Evolutionary conservation across 805 yeast species (phyloP).

Genomic region (Komagataella kurtzmanii): DNA sequence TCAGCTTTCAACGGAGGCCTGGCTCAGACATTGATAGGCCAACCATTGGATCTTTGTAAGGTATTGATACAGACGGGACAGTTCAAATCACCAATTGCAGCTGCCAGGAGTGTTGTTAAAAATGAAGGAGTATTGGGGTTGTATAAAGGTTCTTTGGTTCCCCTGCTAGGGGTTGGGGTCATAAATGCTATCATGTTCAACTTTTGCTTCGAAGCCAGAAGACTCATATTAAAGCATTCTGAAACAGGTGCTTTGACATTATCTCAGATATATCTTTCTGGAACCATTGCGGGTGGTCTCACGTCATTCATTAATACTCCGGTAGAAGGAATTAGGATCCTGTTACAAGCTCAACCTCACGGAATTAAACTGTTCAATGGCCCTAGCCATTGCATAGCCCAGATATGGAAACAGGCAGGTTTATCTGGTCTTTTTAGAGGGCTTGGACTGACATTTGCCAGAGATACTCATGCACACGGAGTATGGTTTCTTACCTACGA

Average conservation of each 20-base stretch:
- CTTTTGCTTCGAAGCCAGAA: conserved; percentile 23
- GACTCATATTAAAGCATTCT: too few relatives aligned
- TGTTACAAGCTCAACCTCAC: conserved; percentile 58
- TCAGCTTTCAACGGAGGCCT: conserved; percentile 51
- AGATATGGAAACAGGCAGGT: conserved; percentile 43
- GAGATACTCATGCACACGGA: conserved; percentile 87
- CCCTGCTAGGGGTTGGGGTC: conserved; percentile 55
- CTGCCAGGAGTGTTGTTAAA: conserved; percentile 50
- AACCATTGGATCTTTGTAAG: conserved; percentile 91
- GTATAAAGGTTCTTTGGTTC: conserved; percentile 57
- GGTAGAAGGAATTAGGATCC: conserved; percentile 87
- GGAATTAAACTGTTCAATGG: conserved; percentile 31
- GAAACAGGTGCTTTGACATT: conserved; percentile 28
- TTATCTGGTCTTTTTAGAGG: conserved; percentile 54
- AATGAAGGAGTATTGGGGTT: conserved; percentile 64
- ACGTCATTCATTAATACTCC: conserved; percentile 86
- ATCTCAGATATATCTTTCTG: conserved; percentile 66
- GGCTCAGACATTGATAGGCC: conserved; percentile 91
- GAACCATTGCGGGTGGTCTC: conserved; percentile 86
- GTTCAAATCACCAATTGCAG: conserved; percentile 67
- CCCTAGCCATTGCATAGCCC: conserved; percentile 57
- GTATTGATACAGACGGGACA: conserved; percentile 83
- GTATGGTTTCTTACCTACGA: conserved; percentile 84
- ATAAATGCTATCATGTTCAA: conserved; percentile 93
- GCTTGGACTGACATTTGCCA: conserved; percentile 61